Evolutionary conservation across 169 alveolate species (phyloP), one percentile per base, ranked within the genome.

Genomic region (Plasmodium yoelii): DNA sequence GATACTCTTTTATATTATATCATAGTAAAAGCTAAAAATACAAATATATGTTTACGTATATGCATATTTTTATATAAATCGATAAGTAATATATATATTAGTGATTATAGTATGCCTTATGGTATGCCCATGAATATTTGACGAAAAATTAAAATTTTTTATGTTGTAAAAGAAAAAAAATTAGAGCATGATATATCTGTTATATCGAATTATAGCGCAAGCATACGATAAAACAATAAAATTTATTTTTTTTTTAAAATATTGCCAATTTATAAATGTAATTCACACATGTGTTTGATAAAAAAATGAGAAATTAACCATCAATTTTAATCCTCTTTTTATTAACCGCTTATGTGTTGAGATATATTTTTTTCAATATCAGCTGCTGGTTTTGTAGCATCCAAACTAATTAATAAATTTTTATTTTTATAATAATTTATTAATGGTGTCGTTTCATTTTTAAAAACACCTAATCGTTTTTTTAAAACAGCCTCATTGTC

Each of bases 401-500:
- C 90, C 22, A 93, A 64, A 56, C 77, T 87, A 26, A 87, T 72
- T 34, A 92, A 87, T 28, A 93, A 77, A 60, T 87, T 86, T 61
- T 82, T 67, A 55, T 77, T 64, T 74, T 88, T 87, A 88, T 93
- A 93, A 74, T 90, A 88, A 39, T 74, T 91, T 46, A 91, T 91
- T 53, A 93, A 80, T 15, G 95, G 95, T 10, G 93, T 49, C 12
- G 95, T 92, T 84, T 90, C 93, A 87, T 73, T 88, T 87, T 82
- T 75, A 88, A 90, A 93, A 26, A 89, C 93, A 5, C 65, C 90
- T 68, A 93, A 73, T n/a, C 96, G 82, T 24, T 87, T 90, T 75
- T 88, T 91, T 28, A 93, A 86, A 56, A 93, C 88, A 39, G 74
- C 94, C 61, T 84, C 93, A 18, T 88, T 93, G 67, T 93, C 96